Base-by-base conservation (phyloP, 257 asterid species). In the Scutellaria baicalensis region DNA sequence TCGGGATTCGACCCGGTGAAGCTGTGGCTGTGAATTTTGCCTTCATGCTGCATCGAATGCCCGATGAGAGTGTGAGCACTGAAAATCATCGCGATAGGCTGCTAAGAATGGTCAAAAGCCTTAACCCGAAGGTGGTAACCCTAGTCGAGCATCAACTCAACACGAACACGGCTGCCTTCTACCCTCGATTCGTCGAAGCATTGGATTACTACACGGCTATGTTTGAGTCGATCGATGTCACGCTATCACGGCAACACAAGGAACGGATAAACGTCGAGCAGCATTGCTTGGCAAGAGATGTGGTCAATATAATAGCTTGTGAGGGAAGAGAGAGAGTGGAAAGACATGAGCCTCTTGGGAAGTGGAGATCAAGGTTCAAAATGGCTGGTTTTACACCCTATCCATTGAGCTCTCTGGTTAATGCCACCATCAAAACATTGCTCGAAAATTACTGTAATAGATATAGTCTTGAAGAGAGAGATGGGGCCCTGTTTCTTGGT, bases 401-500 rank as follows among this genome's bases (percentile, higher is more conserved):
- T 36, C 96, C 98, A 0, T 80, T 92, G 84, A 86, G 91, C 71
- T 76, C 86, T 31, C 64, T 86, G 66, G 96, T 92, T 42, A 92
- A 92, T 49, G 81, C 84, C 20, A 92, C 96, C 0, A 92, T 92
- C 68, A 86, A 79, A 51, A 72, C 75, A 8, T 73, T 86, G 87
- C 87, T 92, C 1, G 77, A 77, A 31, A 88, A 76, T 77, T 86
- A 88, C 61, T 78, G 87, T 44, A 64, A 72, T 9, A 83, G 82
- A 43, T 89, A 84, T 72, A 88, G 96, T 63, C 84, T 88, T 78
- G 83, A 83, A 57, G 96, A 92, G 65, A 86, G 95, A 77, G 92
- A 92, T 77, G 96, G 92, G 6, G 95, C 96, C 55, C 81, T 92
- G 39, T 89, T 83, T 82, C 94, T 92, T 75, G 98, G 98, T 63